Percentiles rank a stretch among this genome's conserved stretches.
Conservation (phyloP, 1,284 basidiomycete species). For the Ceratobasidium theobromae region DNA sequence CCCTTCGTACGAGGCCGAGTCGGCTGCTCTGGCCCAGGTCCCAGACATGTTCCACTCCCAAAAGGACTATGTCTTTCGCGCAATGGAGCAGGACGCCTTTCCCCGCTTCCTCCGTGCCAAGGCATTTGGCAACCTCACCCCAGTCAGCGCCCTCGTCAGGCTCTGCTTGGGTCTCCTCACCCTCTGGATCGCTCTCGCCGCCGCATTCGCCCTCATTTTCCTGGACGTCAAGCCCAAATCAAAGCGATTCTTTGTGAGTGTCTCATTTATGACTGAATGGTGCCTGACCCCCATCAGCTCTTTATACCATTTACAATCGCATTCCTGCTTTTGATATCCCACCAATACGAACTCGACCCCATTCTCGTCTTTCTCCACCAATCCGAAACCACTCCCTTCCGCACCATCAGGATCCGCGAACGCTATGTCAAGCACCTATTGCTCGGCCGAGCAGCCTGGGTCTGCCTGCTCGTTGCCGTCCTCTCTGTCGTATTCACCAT, state of each 20-base stretch:
- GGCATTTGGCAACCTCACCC: slow-evolving; percentile 95
- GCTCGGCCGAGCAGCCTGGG: slow-evolving; percentile 83
- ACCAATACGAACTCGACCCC: slow-evolving; percentile 96
- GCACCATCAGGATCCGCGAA: slow-evolving; percentile 84
- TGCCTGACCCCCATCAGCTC: slow-evolving; percentile 54
- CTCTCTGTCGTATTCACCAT: slow-evolving; percentile 77
- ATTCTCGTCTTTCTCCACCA: slow-evolving; percentile 82
- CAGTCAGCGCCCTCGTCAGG: slow-evolving; percentile 81
- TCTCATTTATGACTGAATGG: background rate
- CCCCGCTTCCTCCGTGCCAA: slow-evolving; percentile 93
- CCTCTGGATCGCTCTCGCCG: slow-evolving; percentile 89
- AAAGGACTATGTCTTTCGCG: slow-evolving; percentile 96
- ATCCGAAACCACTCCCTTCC: slow-evolving; percentile 90
- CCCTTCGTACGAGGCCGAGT: slow-evolving; percentile 57
- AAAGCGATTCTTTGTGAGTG: slow-evolving; percentile 89
- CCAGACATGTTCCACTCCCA: slow-evolving; percentile 97
- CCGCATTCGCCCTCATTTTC: slow-evolving; percentile 90
- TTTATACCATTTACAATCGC: slow-evolving; percentile 95
- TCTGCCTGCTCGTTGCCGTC: slow-evolving; percentile 66
- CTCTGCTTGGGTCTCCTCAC: slow-evolving; percentile 81
- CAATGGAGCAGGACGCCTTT: slow-evolving; percentile 98
- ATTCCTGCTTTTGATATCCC: slow-evolving; percentile 84
- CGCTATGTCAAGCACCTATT: slow-evolving; percentile 90
- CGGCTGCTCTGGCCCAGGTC: slow-evolving; percentile 80
- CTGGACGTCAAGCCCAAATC: slow-evolving; percentile 87